Evolutionary conservation across 106 monocot genomes (phyloP), one percentile per base, ranked within the genome.

Genomic region (Dendrobium chrysotoxum): DNA sequence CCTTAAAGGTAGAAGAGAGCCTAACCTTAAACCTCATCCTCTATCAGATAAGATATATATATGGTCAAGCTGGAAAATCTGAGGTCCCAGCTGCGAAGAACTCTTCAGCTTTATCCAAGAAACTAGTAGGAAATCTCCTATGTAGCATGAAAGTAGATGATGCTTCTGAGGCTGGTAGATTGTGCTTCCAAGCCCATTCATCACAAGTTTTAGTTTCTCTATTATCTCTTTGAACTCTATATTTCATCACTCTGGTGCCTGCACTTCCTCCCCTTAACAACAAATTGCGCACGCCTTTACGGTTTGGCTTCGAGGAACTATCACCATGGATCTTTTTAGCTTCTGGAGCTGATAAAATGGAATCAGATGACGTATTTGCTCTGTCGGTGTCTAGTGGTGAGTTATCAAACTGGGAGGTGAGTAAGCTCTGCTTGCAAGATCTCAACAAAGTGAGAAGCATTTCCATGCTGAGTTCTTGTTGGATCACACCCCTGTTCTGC

Each of bases 401-500:
- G 13, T 85, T 65, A 67, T 80, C 85, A 25, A 78, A 9, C 74
- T 84, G 87, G 21, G 55, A 16, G 58, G 82, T 18, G 13, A 83
- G 47, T 12, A 86, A 45, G 55, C 74, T 83, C 39, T 90, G 88
- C 39, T 76, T 83, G 81, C 94, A 92, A 40, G 97, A 92, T 65
- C 86, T 94, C 31, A 97, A 81, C 75, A 97, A 78, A n/a, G 90
- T 84, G 72, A 94, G 90, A 53, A 97, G 86, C 97, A 97, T 97
- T n/a, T 97, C 97, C 5, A 89, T 85, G 73, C 97, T 97, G 26
- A 97, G 87, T 82, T 97, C 97, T 88, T 97, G 97, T 61, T 86
- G 89, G 31, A 97, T 88, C 44, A 97, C 88, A 81, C 88, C 88
- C 85, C 83, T 89, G 75, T 97, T 97, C 81, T 97, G 96, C 11